Evolutionary conservation across 345 rosid species (phyloP), one percentile per base, ranked within the genome.

Genomic region (Noccaea caerulescens): DNA sequence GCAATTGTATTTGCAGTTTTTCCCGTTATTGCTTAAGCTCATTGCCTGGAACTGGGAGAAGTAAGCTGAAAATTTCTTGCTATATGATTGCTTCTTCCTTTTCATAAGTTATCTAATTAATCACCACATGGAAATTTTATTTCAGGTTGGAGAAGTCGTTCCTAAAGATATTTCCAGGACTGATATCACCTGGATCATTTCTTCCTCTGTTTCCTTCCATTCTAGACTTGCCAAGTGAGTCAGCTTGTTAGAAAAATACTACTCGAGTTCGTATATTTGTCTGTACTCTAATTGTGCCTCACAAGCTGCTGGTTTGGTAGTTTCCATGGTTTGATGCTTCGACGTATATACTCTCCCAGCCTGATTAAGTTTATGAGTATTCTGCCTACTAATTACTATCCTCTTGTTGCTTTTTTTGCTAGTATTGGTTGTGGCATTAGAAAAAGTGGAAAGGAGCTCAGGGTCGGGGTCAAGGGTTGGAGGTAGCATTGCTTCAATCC

Each of bases 11-110:
- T 64, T 82, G 80, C 88, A 94, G 97, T 94, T 91, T 75, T 94
- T 91, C 49, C 99, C 99, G 3, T 76, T 94, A 88, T 77, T 91
- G 82, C 84, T 91, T 55, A 94, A 94, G 88, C 82, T 94, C 76
- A 86, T 91, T 72, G 96, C 93, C 20, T 91, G 97, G 96, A 85
- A 91, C 27, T 93, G 99, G 80, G 93, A 85, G 72, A 94, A 85
- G 96, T 93, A 85, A 83, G 94, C 71, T 30, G 46, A 37, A 20
- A 41, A 10, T 14, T 41, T 52, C 34, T 39, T 33, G 33, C 54
- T 16, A 53, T 49, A 30, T 49, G 23, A 3, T 6, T 37, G 4
- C 7, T 32, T 66, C 14, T 47, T 6, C 4, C 13, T 56, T 25
- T 59, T 8, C 42, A 7, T 13, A 23, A 32, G 34, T 4, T 13